Conservation (phyloP, 148 eudicot genomes). For the Fallopia convolvulus region DNA sequence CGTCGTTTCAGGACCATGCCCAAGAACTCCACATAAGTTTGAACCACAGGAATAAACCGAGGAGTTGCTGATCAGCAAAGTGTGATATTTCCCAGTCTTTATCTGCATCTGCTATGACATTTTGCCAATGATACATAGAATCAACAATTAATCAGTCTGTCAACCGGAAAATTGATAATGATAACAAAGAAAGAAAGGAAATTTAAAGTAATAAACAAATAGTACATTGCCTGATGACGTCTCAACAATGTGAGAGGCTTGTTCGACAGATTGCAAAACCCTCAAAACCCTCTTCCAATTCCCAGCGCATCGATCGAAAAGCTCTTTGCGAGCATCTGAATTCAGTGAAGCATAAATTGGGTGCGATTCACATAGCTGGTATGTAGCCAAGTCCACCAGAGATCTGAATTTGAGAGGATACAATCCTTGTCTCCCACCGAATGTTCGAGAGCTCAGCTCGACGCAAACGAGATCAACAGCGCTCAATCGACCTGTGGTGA, state of each 20-base stretch:
- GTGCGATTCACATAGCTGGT: slow-evolving; percentile 56
- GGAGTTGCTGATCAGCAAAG: slow-evolving; percentile 67
- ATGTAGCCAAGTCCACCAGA: slow-evolving; percentile 71
- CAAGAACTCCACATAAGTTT: slow-evolving; percentile 93
- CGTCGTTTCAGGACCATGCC: slow-evolving; percentile 89
- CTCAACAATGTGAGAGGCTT: slow-evolving; percentile 61
- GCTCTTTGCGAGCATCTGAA: slow-evolving; percentile 27
- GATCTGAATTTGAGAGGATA: slow-evolving; percentile 51
- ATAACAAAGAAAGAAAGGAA: background rate
- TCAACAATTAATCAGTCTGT: slow-evolving; percentile 1
- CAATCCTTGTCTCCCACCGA: slow-evolving; percentile 46
- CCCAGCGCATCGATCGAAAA: slow-evolving; percentile 46
- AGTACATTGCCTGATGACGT: slow-evolving; percentile 89
- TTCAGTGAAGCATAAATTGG: slow-evolving; percentile 38
- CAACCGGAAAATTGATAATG: background rate
- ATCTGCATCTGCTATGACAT: slow-evolving; percentile 72
- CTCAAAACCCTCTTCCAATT: slow-evolving; percentile 87
- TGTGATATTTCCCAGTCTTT: slow-evolving; percentile 83
- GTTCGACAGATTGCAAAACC: slow-evolving; percentile 79
- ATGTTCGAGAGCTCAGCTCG: slow-evolving; percentile 52
- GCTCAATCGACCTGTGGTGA: slow-evolving; percentile 62
- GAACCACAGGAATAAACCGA: slow-evolving; percentile 90
- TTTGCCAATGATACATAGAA: background rate
- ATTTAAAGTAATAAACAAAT: slow-evolving; percentile 16
- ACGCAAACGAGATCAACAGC: slow-evolving; percentile 63